A percentile compares a stretch with the other conserved stretches of the same genome.
These are phyloP conservation scores for Graphium sp. DNA, from an alignment of 2,329 filamentous ascomycete genomes.

Conservation along the genomic window DNA sequence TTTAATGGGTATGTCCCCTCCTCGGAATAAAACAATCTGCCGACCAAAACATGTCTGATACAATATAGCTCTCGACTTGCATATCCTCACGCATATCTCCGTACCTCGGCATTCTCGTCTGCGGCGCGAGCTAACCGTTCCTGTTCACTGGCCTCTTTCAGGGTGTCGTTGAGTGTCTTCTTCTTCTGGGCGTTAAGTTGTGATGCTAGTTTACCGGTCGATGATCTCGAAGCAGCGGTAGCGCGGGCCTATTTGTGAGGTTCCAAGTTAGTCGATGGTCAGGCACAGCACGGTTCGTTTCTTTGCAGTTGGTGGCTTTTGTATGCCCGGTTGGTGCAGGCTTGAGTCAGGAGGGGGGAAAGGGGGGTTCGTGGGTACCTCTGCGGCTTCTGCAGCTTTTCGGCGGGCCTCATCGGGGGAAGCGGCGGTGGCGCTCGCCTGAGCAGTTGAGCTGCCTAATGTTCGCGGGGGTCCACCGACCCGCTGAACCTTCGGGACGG, in stretches of 20 bases:
- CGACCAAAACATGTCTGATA: not conserved
- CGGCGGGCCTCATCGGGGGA: constrained; percentile 42
- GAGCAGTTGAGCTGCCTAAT: constrained; percentile 31
- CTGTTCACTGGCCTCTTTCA: constrained; percentile 50
- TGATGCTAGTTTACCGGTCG: constrained; percentile 50
- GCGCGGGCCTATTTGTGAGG: constrained; percentile 41
- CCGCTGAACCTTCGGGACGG: constrained; percentile 26
- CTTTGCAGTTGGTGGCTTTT: constrained; percentile 5
- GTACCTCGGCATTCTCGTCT: constrained; percentile 32
- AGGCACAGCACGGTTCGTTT: not conserved
- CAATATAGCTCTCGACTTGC: not conserved
- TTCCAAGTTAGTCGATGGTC: constrained; percentile 1
- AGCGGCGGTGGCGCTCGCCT: not conserved
- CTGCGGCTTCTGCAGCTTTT: constrained; percentile 67
- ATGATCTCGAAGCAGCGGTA: constrained; percentile 33
- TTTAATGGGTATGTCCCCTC: not conserved
- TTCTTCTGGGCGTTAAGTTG: constrained; percentile 63
- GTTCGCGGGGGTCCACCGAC: constrained; percentile 44
- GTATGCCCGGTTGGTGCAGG: constrained; percentile 4
- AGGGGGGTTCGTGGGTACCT: constrained; percentile 33
- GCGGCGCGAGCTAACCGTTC: constrained; percentile 51
- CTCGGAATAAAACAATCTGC: no score
- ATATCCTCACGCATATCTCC: constrained; percentile 15
- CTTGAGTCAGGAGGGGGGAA: constrained; percentile 5
- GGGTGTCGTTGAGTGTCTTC: constrained; percentile 49